Conservation (phyloP, 2,329 filamentous ascomycete genomes). For the Penicillium sp. region DNA sequence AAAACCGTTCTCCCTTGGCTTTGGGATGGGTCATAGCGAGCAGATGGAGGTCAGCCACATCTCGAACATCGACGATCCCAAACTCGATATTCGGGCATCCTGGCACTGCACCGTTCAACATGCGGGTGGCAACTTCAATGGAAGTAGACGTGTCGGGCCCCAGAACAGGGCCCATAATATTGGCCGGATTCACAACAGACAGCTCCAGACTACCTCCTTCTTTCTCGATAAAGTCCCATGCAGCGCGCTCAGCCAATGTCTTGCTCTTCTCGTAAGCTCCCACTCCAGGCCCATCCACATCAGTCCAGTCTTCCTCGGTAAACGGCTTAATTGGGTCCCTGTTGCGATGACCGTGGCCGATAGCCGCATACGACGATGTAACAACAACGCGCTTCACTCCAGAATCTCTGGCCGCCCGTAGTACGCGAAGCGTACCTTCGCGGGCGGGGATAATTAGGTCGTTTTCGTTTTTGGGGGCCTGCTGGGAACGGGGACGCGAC, state of each 20-base stretch:
- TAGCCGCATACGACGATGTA: slow-evolving; percentile 11
- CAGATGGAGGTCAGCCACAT: slow-evolving; percentile 12
- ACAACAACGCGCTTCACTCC: slow-evolving; percentile 10
- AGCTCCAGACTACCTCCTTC: slow-evolving; percentile 10
- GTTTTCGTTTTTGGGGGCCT: slow-evolving; percentile 5
- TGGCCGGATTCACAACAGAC: slow-evolving; percentile 7
- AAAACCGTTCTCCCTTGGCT: slow-evolving; percentile 9
- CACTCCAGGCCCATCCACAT: neutral
- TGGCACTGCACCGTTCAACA: slow-evolving; percentile 6
- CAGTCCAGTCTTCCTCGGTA: slow-evolving; percentile 8
- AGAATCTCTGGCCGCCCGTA: slow-evolving; percentile 11
- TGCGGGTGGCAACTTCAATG: slow-evolving; percentile 5
- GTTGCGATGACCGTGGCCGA: neutral
- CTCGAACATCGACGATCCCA: slow-evolving; percentile 12
- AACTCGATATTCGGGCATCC: slow-evolving; percentile 10
- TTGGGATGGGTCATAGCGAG: slow-evolving; percentile 11
- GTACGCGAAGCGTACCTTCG: slow-evolving; percentile 10
- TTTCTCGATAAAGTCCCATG: slow-evolving; percentile 7
- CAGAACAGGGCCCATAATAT: slow-evolving; percentile 9
- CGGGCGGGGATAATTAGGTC: slow-evolving; percentile 12
- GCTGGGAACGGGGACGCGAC: slow-evolving; percentile 13
- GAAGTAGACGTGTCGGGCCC: slow-evolving; percentile 5
- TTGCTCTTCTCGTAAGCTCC: slow-evolving; percentile 13
- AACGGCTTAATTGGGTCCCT: neutral
- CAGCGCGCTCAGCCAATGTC: slow-evolving; percentile 10